Evolutionary conservation across 2,329 filamentous ascomycete species (phyloP), one percentile per base, ranked within the genome.

Genomic region (Sphaerostilbella broomeana): DNA sequence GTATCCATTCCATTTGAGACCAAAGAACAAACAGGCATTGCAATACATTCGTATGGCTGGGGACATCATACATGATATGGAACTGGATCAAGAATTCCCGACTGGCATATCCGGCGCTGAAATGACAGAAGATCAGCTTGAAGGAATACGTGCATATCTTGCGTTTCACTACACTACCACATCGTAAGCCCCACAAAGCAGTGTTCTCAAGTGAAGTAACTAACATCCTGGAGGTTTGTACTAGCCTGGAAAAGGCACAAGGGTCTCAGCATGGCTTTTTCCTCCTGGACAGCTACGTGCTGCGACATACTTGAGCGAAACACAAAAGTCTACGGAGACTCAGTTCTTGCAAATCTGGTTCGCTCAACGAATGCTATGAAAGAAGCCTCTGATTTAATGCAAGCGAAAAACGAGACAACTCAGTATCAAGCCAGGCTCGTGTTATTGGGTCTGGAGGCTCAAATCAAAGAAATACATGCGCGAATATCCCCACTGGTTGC

Each of bases 1-100:
- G 72, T 75, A 75, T 35, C 73, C 72, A 0, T 73, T 72, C 25
- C 72, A 76, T 43, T 57, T 76, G 11, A 59, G 72, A 1, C 72
- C 72, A 2, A 73, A 63, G 42, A 72, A 67, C 45, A 70, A 58
- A 44, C 69, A 73, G 26, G 57, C 64, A 1, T 57, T 63, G 5
- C 72, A 75, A 39, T 76, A 75, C 47, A 50, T 72, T 5, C 63
- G 68, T 17, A 75, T 76, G 70, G 64, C 65, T 0, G 60, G 63
- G 12, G 73, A 76, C 40, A 61, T 75, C 7, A 51, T 70, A 6
- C 59, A 57, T 7, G 72, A 76, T 39, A 60, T 76, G 1, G 70
- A 72, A 5, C 52, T 76, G 2, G 66, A 72, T 17, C 58, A 67
- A 16, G 64, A 67, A 21, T 46, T 52, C 5, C 19, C 24, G 9